Conservation (phyloP, 805 yeast species). For the Schizosaccharomyces octosporus region DNA sequence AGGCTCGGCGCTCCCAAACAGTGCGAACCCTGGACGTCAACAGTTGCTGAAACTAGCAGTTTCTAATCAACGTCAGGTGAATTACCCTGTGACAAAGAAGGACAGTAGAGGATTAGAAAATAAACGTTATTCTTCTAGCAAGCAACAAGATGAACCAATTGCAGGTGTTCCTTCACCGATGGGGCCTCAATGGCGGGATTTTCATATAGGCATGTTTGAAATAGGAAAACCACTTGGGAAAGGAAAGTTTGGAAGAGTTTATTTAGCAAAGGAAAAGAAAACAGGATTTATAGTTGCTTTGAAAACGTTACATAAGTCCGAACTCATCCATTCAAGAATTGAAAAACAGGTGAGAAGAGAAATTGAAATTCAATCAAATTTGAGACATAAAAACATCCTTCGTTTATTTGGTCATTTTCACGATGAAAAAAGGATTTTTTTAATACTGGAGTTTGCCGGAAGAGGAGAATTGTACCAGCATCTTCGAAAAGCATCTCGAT, state of each 20-base stretch:
- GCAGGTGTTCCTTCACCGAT: background rate
- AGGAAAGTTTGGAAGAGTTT: constrained; percentile 83
- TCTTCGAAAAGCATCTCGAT: constrained; percentile 38
- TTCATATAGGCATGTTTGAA: constrained; percentile 25
- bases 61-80: background rate
- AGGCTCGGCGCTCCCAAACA: background rate
- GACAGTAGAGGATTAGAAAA: background rate
- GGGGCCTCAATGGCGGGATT: background rate
- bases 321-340: constrained; percentile 45
- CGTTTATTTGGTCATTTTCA: constrained; percentile 65
- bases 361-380: constrained; percentile 64
- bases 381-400: constrained; percentile 59
- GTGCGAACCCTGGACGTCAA: background rate
- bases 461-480: constrained; percentile 68
- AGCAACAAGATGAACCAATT: background rate
- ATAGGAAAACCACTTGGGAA: constrained; percentile 71
- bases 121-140: background rate
- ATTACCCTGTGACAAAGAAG: background rate
- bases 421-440: constrained; percentile 55
- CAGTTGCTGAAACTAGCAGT: background rate
- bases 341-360: constrained; percentile 76
- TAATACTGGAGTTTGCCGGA: constrained; percentile 62
- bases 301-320: constrained; percentile 72
- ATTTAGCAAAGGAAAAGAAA: constrained; percentile 53
- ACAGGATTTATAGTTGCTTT: constrained; percentile 70